Conservation (phyloP, 1,284 basidiomycete genomes). For the Naganishia sp. region DNA sequence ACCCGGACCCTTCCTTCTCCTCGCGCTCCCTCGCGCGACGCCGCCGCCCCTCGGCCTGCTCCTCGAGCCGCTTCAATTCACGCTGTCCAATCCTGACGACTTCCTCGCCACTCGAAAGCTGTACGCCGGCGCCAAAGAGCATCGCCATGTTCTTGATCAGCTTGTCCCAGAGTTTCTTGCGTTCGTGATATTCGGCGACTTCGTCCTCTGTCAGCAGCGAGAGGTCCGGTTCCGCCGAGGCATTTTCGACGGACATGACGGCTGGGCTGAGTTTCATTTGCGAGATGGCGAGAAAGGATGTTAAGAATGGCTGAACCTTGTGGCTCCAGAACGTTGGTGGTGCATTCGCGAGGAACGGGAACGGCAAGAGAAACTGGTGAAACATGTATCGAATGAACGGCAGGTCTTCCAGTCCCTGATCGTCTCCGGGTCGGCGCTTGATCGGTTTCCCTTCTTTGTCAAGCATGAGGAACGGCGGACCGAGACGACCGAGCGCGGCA, state of each 20-base stretch:
- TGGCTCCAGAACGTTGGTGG: conserved; percentile 85
- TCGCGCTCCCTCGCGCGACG: conserved; percentile 55
- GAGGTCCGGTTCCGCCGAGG: conserved; percentile 39
- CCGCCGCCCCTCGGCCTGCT: conserved; percentile 61
- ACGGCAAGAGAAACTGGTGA: conserved; percentile 84
- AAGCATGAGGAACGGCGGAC: conserved; percentile 60
- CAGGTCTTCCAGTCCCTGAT: conserved; percentile 58
- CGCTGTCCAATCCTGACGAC: conserved; percentile 80
- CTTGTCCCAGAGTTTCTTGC: conserved; percentile 67
- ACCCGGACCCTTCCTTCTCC: conserved; percentile 57
- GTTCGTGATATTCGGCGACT: conserved; percentile 60
- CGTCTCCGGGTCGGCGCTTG: conserved; percentile 9
- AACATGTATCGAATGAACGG: conserved; percentile 87
- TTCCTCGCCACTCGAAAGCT: conserved; percentile 77
- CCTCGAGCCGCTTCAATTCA: conserved; percentile 75
- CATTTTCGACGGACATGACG: conserved; percentile 56
- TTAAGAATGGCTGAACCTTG: conserved; percentile 89
- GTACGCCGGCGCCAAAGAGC: conserved; percentile 76
- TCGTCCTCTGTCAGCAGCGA: conserved; percentile 55
- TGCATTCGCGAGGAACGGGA: conserved; percentile 84
- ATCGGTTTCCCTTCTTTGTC: conserved; percentile 26
- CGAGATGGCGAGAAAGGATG: conserved; percentile 73
- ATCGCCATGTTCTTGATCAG: conserved; percentile 79
- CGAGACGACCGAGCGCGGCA: conserved; percentile 80
- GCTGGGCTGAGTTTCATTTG: conserved; percentile 53